Percentiles rank a stretch among this genome's conserved stretches.
phyloP scores from a whole-genome alignment of 2,329 filamentous ascomycete species.

The Aspergillus carbonarius region DNA sequence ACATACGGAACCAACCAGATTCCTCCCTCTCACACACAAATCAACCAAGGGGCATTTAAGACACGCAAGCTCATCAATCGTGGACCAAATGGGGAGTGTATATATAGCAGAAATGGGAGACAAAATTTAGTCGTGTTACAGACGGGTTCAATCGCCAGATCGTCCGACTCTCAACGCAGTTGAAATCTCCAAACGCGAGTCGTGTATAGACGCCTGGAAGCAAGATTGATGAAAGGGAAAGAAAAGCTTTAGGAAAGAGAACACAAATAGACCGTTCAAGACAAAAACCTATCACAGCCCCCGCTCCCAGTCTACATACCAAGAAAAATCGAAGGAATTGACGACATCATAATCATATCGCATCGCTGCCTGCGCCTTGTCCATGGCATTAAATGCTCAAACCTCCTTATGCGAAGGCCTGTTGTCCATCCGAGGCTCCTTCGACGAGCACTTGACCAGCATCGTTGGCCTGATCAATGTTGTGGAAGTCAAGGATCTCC shows the following conservation, averaged over 20 bases:
- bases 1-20: neutral
- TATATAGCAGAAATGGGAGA: conserved; percentile 13
- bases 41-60: neutral
- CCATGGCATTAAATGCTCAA: conserved; percentile 11
- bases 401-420: conserved; percentile 27
- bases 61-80: conserved; percentile 13
- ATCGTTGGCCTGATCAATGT: conserved; percentile 64
- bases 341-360: conserved; percentile 20
- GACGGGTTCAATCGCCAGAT: conserved; percentile 15
- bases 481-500: conserved; percentile 98
- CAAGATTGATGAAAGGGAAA: conserved; percentile 14
- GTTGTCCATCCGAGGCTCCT: conserved; percentile 23
- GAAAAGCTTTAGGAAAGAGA: conserved; percentile 13
- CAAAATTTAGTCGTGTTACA: conserved; percentile 19
- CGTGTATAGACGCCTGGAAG: conserved; percentile 19
- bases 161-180: conserved; percentile 17
- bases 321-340: conserved; percentile 18
- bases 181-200: neutral
- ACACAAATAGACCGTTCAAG: conserved; percentile 11
- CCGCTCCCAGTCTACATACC: conserved; percentile 22
- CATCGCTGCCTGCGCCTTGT: conserved; percentile 16
- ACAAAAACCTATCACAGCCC: conserved; percentile 21
- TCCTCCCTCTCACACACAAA: neutral
- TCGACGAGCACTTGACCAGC: conserved; percentile 31
- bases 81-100: conserved; percentile 6